A percentile compares a stretch with the other conserved stretches of the same genome.
phyloP scores from a whole-genome alignment of 495 filamentous ascomycete genomes.

The Astrothelium subdiscretum region DNA sequence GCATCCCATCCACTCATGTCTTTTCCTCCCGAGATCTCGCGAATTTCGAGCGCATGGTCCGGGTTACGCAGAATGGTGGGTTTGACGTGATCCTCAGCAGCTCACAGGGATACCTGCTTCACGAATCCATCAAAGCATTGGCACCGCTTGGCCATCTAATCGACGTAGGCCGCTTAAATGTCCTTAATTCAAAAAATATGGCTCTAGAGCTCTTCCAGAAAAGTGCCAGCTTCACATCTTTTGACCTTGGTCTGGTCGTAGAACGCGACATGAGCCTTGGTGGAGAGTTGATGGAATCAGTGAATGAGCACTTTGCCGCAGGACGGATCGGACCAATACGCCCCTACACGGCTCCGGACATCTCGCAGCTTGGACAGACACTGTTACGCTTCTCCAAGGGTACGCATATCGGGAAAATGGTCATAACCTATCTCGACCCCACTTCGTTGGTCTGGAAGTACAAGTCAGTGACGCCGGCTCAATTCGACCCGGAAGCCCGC shows the following conservation, averaged over 20 bases:
- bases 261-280: conserved; percentile 11
- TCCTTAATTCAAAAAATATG: neutral
- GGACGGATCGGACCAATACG: neutral
- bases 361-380: conserved; percentile 8
- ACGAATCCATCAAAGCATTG: neutral
- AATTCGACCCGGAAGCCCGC: conserved; percentile 13
- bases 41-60: neutral
- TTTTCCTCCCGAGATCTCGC: conserved; percentile 11
- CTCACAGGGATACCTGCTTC: conserved; percentile 11
- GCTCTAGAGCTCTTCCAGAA: conserved; percentile 9
- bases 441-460: conserved; percentile 30
- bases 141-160: conserved; percentile 35
- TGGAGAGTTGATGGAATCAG: neutral
- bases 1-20: conserved; percentile 32
- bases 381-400: neutral
- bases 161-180: conserved; percentile 32
- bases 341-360: neutral
- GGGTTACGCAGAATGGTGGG: conserved; percentile 5
- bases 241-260: conserved; percentile 23
- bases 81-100: conserved; percentile 17
- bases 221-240: conserved; percentile 24
- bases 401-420: conserved; percentile 29
- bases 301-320: neutral
- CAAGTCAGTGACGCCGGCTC: conserved; percentile 38
- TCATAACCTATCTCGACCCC: conserved; percentile 43